A percentile compares a stretch with the other conserved stretches of the same genome.
Conservation (phyloP, 176 grass and related monocot species). For the Avena eriantha region DNA sequence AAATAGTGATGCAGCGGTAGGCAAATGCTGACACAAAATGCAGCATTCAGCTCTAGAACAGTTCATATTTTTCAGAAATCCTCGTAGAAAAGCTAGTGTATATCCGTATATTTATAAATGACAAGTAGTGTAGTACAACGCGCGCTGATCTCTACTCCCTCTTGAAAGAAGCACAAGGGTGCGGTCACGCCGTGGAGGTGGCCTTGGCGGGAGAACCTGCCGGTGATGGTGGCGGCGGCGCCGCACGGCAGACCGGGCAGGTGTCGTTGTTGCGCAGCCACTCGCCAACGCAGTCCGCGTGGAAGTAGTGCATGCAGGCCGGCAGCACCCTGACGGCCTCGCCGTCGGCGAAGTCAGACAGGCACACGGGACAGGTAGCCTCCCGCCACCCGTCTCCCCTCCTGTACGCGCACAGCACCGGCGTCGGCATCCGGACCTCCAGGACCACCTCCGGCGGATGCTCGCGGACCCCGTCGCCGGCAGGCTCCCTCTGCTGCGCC, state of each 20-base stretch:
- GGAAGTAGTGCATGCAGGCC: slow-evolving; percentile 47
- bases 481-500: too few species aligned
- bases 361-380: slow-evolving; percentile 34
- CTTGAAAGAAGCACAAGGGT: neutral
- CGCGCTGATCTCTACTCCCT: too few species aligned
- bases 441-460: neutral
- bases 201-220: neutral
- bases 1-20: neutral
- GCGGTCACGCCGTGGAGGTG: neutral
- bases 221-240: neutral
- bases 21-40: neutral
- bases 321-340: slow-evolving; percentile 21
- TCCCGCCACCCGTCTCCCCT: slow-evolving; percentile 30
- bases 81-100: neutral
- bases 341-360: slow-evolving; percentile 37
- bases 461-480: neutral
- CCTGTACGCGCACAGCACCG: slow-evolving; percentile 28
- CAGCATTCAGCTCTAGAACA: neutral
- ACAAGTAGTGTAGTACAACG: neutral
- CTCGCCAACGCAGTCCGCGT: slow-evolving; percentile 38
- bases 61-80: neutral
- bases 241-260: slow-evolving; percentile 46
- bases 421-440: neutral
- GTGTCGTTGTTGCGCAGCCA: slow-evolving; percentile 39
- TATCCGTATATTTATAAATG: neutral